These are phyloP conservation scores for Claviceps sp. DNA, from an alignment of 2,329 filamentous ascomycete species.

Conservation along the genomic window DNA sequence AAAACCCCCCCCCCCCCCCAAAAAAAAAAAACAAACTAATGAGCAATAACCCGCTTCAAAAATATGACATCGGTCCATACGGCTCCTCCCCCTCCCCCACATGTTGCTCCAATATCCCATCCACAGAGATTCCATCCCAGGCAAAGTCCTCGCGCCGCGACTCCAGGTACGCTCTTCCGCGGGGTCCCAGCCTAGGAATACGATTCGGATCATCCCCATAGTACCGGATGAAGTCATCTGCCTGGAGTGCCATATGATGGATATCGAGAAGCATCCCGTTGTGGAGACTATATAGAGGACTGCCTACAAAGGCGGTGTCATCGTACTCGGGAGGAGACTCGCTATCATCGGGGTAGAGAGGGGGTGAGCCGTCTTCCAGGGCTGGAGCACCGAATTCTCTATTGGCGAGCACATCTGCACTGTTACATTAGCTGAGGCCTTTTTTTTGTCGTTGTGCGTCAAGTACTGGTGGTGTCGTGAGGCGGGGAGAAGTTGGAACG, in stretches of 20 bases:
- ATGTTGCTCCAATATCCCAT: background rate
- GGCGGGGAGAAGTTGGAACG: background rate
- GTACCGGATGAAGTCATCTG: background rate
- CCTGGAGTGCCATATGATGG: background rate
- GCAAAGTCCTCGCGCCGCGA: background rate
- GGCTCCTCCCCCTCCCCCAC: background rate
- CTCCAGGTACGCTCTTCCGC: background rate
- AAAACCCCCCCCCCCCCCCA: too few relatives aligned
- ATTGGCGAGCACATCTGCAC: background rate
- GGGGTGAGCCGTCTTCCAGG: background rate
- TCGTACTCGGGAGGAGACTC: background rate
- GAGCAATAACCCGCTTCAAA: background rate
- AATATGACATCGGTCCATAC: background rate
- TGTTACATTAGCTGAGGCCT: background rate
- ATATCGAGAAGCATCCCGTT: background rate
- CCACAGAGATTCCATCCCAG: background rate
- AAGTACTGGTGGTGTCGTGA: background rate
- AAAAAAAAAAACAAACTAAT: too few relatives aligned
- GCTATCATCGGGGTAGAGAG: background rate
- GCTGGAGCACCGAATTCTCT: background rate
- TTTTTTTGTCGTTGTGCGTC: background rate
- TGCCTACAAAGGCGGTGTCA: background rate
- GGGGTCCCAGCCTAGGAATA: background rate
- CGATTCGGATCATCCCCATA: background rate
- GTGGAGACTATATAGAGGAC: background rate